Evolutionary conservation across 2,329 filamentous ascomycete species (phyloP), one percentile per base, ranked within the genome.

Genomic region (Ustilaginoidea virens): DNA sequence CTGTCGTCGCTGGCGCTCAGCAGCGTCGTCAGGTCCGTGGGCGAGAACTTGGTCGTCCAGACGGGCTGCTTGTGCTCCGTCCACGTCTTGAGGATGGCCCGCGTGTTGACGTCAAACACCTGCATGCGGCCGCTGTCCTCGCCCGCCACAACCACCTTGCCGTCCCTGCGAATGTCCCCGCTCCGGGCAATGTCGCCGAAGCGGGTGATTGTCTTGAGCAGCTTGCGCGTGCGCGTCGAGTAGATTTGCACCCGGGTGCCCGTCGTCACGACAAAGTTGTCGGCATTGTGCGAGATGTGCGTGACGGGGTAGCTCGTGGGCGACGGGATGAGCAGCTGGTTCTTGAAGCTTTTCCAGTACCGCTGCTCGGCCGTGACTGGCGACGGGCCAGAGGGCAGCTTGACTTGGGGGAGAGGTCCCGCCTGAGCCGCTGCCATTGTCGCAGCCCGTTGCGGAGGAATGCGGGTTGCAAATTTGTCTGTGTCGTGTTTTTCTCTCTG

Each of bases 341-440:
- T 90, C 58, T 82, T 85, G 63, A 98, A 98, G 9, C 80, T 78
- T 49, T 79, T 80, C 92, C 92, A 98, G 65, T 96, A 96, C 40
- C 77, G 71, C 58, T 96, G 86, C 60, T 98, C 90, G 18, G 86
- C 77, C 5, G 87, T 93, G 27, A 87, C 59, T 30, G 82, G 78
- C 23, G 79, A 76, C 33, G 85, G 85, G 28, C 82, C 81, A 38
- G 80, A 69, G 33, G 87, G 75, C 48, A 92, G 69, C 65, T 83
- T 92, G 48, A 92, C 61, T 52, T 77, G 77, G 52, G 75, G 74
- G 40, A 92, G 61, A 36, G 80, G 79, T 53, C 74, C 71, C 45
- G 92, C 80, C 60, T 83, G 76, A 46, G 85, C 80, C 44, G 86
- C 85, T 18, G 38, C 38, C 38, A 40, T 40, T 16, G 11, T 28